phyloP scores from a whole-genome alignment of 2,329 filamentous ascomycete genomes.

The Dothistroma septosporum region DNA sequence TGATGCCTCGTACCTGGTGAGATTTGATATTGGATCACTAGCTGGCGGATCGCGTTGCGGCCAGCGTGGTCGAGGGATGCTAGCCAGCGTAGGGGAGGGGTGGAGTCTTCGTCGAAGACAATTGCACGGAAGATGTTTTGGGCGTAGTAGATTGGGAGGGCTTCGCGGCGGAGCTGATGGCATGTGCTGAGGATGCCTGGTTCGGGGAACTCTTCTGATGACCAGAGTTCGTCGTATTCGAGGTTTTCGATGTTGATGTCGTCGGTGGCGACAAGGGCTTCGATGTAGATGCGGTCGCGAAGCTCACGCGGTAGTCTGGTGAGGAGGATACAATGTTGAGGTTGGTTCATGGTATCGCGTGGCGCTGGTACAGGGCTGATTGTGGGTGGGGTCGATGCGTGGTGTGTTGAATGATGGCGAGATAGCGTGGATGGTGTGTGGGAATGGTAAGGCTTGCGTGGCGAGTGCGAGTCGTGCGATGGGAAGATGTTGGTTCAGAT shows the following conservation, averaged over 20 bases:
- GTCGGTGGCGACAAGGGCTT: not conserved
- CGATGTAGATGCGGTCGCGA: slow-evolving; percentile 5
- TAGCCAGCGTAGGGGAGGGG: slow-evolving; percentile 2
- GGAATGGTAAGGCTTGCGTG: not conserved
- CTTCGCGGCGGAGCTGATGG: slow-evolving; percentile 7
- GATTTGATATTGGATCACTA: slow-evolving; percentile 3
- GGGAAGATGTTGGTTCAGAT: not conserved
- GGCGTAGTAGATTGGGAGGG: slow-evolving; percentile 2
- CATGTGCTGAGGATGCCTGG: not conserved
- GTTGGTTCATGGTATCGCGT: not conserved
- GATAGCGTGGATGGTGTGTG: not conserved
- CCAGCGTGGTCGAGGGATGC: not conserved
- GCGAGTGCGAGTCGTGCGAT: not conserved
- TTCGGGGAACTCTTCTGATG: slow-evolving; percentile 2
- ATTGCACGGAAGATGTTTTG: slow-evolving; percentile 6
- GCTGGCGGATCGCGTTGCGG: not conserved
- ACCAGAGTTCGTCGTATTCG: not conserved
- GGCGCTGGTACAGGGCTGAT: not conserved
- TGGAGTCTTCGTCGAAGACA: slow-evolving; percentile 6
- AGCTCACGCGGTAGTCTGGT: slow-evolving; percentile 2
- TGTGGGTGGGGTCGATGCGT: not conserved
- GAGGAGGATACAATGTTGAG: not conserved
- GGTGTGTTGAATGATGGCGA: not conserved
- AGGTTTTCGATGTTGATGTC: slow-evolving; percentile 7
- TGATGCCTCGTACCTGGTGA: not conserved